phyloP scores from a whole-genome alignment of 1,284 basidiomycete species.

The Cutaneotrichosporon arboriforme region DNA sequence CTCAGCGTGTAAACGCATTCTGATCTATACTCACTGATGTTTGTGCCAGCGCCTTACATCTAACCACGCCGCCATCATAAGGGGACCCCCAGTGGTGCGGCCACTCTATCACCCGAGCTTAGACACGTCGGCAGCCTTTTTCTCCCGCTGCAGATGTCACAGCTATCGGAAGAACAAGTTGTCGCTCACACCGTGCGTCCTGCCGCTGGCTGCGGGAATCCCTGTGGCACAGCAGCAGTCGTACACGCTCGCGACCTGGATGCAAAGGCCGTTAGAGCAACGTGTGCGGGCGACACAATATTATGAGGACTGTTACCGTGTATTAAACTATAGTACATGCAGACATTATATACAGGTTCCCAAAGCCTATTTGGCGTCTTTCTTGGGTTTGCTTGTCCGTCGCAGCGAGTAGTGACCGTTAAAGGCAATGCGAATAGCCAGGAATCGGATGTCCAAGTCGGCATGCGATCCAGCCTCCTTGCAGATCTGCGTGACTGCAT shows the following conservation, averaged over 20 bases:
- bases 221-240: background rate
- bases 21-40: background rate
- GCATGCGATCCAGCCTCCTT: conserved; percentile 40
- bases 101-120: conserved; percentile 25
- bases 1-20: background rate
- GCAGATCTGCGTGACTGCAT: conserved; percentile 37
- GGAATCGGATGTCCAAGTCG: conserved; percentile 47
- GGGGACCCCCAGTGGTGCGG: background rate
- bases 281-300: background rate
- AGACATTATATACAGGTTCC: background rate
- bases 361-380: background rate
- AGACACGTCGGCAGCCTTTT: conserved; percentile 31
- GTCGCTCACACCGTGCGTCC: background rate
- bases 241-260: conserved; percentile 2
- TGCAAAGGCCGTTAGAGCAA: conserved; percentile 2
- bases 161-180: conserved; percentile 34
- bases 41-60: background rate
- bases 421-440: conserved; percentile 47
- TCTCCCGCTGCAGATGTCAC: conserved; percentile 31
- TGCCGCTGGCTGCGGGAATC: too few species aligned
- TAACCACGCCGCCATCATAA: too few species aligned
- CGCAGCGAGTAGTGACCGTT: conserved; percentile 44
- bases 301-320: too few species aligned
- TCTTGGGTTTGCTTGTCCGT: conserved; percentile 16
- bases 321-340: background rate